A percentile compares a stretch with the other conserved stretches of the same genome.
Evolutionary conservation across 345 rosid species (phyloP).

Genomic region (Citrus glauca): DNA sequence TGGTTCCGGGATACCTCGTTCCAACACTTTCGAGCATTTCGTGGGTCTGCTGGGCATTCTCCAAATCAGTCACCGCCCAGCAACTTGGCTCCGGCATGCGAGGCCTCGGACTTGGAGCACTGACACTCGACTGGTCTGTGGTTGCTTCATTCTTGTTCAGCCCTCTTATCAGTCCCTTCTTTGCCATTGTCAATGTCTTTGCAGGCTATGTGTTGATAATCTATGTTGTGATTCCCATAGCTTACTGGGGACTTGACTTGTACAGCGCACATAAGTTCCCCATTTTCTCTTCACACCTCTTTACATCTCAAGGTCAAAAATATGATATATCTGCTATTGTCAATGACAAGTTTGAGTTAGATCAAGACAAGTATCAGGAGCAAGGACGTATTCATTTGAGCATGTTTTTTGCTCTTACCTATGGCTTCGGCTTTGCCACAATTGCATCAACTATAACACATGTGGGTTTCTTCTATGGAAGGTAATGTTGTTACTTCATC

Average conservation of each 20-base stretch:
- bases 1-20: conserved; percentile 80
- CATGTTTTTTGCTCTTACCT: conserved; percentile 71
- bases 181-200: conserved; percentile 65
- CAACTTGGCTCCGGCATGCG: conserved; percentile 85
- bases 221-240: conserved; percentile 55
- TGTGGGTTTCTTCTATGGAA: conserved; percentile 84
- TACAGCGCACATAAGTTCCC: conserved; percentile 64
- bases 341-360: conserved; percentile 70
- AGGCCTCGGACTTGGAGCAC: conserved; percentile 82
- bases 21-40: conserved; percentile 76
- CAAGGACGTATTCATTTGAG: conserved; percentile 84
- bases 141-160: conserved; percentile 81
- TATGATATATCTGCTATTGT: conserved; percentile 68
- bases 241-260: conserved; percentile 72
- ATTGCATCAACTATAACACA: conserved; percentile 84
- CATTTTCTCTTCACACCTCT: conserved; percentile 78
- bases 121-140: conserved; percentile 77
- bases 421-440: conserved; percentile 88
- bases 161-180: conserved; percentile 85
- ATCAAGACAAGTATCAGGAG: conserved; percentile 47
- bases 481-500: conserved; percentile 34
- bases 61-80: conserved; percentile 78
- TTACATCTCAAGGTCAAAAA: conserved; percentile 53
- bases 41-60: conserved; percentile 84
- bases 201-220: conserved; percentile 58